Evolutionary conservation across 2,329 filamentous ascomycete genomes (phyloP).

Genomic region (Gaeumannomyces sp.): DNA sequence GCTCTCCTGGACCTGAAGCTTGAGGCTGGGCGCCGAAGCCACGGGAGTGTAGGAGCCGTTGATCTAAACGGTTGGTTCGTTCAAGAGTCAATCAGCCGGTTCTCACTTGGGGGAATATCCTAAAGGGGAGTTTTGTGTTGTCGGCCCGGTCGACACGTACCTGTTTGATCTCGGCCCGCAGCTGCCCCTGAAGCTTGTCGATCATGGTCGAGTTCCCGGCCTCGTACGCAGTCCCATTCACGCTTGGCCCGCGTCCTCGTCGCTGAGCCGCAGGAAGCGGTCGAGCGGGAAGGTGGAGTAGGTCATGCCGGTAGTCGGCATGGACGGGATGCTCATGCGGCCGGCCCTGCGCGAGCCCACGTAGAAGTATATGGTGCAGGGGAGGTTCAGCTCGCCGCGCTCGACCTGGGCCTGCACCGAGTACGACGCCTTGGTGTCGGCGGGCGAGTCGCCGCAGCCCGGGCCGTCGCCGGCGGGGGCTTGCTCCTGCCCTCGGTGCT

Average conservation of each 20-base stretch:
- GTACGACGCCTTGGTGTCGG: slow-evolving; percentile 21
- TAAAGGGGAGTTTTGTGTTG: not conserved
- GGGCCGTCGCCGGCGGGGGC: too few relatives aligned
- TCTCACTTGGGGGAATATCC: too few relatives aligned
- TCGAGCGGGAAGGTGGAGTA: slow-evolving; percentile 24
- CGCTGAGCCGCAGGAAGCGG: not conserved
- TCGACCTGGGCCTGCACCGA: slow-evolving; percentile 29
- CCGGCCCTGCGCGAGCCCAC: slow-evolving; percentile 23
- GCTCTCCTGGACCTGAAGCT: not conserved
- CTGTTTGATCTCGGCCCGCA: slow-evolving; percentile 7
- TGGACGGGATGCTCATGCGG: slow-evolving; percentile 26
- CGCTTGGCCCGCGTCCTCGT: not conserved
- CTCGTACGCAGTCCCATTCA: not conserved
- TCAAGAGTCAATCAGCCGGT: too few relatives aligned
- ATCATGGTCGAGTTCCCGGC: not conserved
- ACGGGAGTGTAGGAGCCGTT: not conserved
- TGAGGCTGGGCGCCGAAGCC: not conserved
- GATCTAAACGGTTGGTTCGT: not conserved
- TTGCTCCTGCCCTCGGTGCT: too few relatives aligned
- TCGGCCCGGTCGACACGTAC: not conserved
- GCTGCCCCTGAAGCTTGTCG: not conserved
- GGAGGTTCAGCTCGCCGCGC: slow-evolving; percentile 28
- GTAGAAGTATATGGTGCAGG: slow-evolving; percentile 27
- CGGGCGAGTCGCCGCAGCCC: too few relatives aligned
- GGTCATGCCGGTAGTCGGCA: slow-evolving; percentile 26